Conservation (phyloP, 2,329 filamentous ascomycete genomes). For the Endoconidiophora laricicola region DNA sequence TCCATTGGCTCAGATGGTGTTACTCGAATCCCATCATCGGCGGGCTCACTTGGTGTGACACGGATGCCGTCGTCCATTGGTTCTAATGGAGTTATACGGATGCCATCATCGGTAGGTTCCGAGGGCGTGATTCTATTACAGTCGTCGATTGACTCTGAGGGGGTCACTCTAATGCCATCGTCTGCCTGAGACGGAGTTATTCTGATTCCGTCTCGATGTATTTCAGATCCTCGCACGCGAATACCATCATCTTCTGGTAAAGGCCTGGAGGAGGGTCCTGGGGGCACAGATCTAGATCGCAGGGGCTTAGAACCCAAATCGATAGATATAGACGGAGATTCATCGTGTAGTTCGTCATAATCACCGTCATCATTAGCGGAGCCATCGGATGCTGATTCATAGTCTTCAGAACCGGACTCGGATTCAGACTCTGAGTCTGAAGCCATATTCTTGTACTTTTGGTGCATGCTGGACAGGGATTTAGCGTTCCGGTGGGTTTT, state of each 20-base stretch:
- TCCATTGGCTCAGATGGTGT: slow-evolving; percentile 11
- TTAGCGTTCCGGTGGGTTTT: slow-evolving; percentile 8
- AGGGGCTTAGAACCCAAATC: background rate
- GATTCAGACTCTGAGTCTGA: slow-evolving; percentile 2
- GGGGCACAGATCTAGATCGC: slow-evolving; percentile 2
- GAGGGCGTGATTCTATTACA: slow-evolving; percentile 13
- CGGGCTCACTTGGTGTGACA: slow-evolving; percentile 5
- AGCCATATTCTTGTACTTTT: slow-evolving; percentile 1
- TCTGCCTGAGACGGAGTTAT: slow-evolving; percentile 14
- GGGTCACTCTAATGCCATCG: slow-evolving; percentile 30
- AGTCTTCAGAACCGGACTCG: background rate
- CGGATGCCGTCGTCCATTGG: slow-evolving; percentile 2
- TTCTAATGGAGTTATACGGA: slow-evolving; percentile 14
- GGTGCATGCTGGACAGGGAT: slow-evolving; percentile 8
- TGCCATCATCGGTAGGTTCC: slow-evolving; percentile 17
- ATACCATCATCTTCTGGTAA: slow-evolving; percentile 19
- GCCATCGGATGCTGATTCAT: slow-evolving; percentile 1
- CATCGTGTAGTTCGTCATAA: background rate
- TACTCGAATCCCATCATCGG: slow-evolving; percentile 29
- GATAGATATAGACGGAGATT: background rate
- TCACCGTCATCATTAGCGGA: background rate
- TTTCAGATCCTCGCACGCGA: slow-evolving; percentile 12
- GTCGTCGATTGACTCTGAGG: slow-evolving; percentile 17
- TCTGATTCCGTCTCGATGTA: slow-evolving; percentile 4
- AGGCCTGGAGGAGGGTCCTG: slow-evolving; percentile 10